Conservation (phyloP, 768 basidiomycete genomes). For the Hypholoma sublateritium region DNA sequence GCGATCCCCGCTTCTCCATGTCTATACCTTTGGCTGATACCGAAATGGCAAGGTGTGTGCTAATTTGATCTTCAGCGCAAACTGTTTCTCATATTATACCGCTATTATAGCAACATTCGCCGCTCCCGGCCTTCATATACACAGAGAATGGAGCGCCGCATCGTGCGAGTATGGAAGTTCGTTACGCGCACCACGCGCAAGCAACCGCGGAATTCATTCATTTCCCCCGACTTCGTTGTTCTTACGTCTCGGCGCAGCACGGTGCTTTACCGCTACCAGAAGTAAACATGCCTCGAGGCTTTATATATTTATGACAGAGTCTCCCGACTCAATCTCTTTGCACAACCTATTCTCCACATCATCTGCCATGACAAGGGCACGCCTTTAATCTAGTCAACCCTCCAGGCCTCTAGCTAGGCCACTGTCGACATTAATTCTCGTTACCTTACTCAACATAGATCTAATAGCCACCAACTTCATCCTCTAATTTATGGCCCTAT, state of each 20-base stretch:
- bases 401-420: too few species aligned
- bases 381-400: too few species aligned
- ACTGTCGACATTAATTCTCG: too few species aligned
- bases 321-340: too few species aligned
- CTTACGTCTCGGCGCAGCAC: slow-evolving; percentile 58
- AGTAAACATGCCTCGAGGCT: neutral
- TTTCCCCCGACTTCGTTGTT: slow-evolving; percentile 62
- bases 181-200: slow-evolving; percentile 55
- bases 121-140: slow-evolving; percentile 31
- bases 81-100: slow-evolving; percentile 2
- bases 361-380: too few species aligned
- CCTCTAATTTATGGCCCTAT: too few species aligned
- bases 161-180: slow-evolving; percentile 61
- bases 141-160: slow-evolving; percentile 55
- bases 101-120: slow-evolving; percentile 5
- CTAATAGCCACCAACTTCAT: too few species aligned
- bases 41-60: slow-evolving; percentile 11
- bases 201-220: slow-evolving; percentile 48
- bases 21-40: slow-evolving; percentile 20
- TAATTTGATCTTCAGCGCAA: neutral
- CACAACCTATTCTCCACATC: too few species aligned
- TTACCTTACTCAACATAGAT: too few species aligned
- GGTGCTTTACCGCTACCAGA: slow-evolving; percentile 24
- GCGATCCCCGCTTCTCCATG: slow-evolving; percentile 31
- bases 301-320: neutral